Evolutionary conservation across 768 basidiomycete genomes (phyloP).

Genomic region (Suillus sp.): DNA sequence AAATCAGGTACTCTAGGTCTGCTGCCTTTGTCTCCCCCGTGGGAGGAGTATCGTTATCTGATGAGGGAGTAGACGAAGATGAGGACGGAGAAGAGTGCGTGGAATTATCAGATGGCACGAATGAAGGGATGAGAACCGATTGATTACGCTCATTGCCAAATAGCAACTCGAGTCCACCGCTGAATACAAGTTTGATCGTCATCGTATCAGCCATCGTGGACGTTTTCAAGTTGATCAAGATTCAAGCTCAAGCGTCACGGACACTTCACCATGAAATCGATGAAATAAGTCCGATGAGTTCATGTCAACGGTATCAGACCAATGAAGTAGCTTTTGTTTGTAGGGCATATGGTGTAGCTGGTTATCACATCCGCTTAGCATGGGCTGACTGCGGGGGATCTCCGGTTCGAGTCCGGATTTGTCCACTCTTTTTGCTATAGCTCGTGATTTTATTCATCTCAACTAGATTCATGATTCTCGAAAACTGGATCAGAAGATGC

Average conservation of each 20-base stretch:
- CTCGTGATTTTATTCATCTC: too few species aligned
- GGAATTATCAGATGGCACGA: conserved; percentile 41
- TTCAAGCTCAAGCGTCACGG: background rate
- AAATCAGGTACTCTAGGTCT: conserved; percentile 77
- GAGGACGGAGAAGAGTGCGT: conserved; percentile 20
- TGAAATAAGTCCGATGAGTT: background rate
- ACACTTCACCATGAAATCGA: background rate
- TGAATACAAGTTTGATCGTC: conserved; percentile 68
- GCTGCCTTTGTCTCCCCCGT: conserved; percentile 42
- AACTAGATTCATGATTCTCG: too few species aligned
- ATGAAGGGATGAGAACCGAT: conserved; percentile 52
- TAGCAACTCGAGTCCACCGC: conserved; percentile 85
- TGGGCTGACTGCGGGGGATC: conserved; percentile 39
- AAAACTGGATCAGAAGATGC: too few species aligned
- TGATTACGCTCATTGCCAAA: conserved; percentile 74
- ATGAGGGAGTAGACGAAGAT: conserved; percentile 9
- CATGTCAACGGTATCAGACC: background rate
- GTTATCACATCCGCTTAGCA: conserved; percentile 45
- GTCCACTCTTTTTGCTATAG: conserved; percentile 32
- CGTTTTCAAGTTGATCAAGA: conserved; percentile 6
- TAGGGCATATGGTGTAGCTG: conserved; percentile 43
- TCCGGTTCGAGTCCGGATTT: conserved; percentile 44
- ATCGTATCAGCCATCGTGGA: conserved; percentile 21
- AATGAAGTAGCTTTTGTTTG: background rate
- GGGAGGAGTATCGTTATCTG: conserved; percentile 6